phyloP scores from a whole-genome alignment of 2,329 filamentous ascomycete species.

The Sporothrix variecibatus region DNA sequence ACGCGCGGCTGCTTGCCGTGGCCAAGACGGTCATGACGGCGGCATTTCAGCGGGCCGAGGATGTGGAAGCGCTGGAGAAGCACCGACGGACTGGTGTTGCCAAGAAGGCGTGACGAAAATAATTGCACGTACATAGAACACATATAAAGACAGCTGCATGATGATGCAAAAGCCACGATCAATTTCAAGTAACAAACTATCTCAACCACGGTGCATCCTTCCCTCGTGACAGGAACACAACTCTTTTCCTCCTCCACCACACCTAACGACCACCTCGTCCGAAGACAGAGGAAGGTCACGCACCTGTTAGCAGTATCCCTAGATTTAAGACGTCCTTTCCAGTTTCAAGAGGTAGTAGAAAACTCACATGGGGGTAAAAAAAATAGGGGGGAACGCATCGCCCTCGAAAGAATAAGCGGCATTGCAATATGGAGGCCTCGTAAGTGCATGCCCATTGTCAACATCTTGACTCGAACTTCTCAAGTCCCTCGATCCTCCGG shows the following conservation, averaged over 20 bases:
- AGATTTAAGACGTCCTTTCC: slow-evolving; percentile 1
- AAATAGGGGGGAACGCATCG: slow-evolving; percentile 30
- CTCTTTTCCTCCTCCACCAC: not conserved
- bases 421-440: slow-evolving; percentile 33
- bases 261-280: slow-evolving; percentile 3
- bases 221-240: not conserved
- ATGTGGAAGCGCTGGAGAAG: slow-evolving; percentile 22
- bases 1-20: slow-evolving; percentile 61
- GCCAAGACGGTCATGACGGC: slow-evolving; percentile 50
- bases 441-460: not conserved
- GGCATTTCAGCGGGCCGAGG: slow-evolving; percentile 19
- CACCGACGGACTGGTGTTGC: slow-evolving; percentile 24
- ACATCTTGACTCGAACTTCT: not conserved
- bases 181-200: not conserved
- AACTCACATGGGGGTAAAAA: slow-evolving; percentile 26
- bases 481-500: not conserved
- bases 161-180: not conserved
- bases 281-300: not conserved
- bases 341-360: not conserved
- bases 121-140: not conserved
- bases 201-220: not conserved
- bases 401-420: slow-evolving; percentile 35
- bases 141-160: not conserved
- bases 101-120: not conserved
- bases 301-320: slow-evolving; percentile 29